Base-by-base conservation (phyloP, 306 rosid species). In the Chamaecrista fasciculata region DNA sequence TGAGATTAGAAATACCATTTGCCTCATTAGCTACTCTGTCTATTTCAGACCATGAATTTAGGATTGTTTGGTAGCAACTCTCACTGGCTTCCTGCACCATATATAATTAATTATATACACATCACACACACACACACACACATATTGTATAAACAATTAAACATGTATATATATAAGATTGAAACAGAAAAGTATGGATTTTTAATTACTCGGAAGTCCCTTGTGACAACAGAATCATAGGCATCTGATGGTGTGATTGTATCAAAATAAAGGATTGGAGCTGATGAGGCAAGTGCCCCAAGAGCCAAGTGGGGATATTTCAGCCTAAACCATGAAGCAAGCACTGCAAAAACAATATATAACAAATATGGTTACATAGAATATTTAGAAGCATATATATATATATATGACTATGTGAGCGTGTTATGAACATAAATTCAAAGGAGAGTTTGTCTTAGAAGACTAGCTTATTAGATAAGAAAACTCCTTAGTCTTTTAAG, bases 201-300 rank as follows among this genome's bases (percentile, higher is more conserved):
- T 2, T n/a, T n/a, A n/a, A n/a, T 70, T 78, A 87, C 90, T 69
- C 31, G 55, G 56, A 71, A 88, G 33, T 80, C 82, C 53, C 70
- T 81, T 50, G 87, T 69, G 3, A 77, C 84, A 25, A 83, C 4
- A 29, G 75, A 81, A 12, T 69, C 81, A 49, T 77, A 88, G 59
- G 87, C 89, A 0, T 37, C 74, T 47, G 62, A 37, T 11, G 89
- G 91, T 14, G 81, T 69, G 18, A 80, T 36, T 36, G 56, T 78
- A 36, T 76, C 69, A 37, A 87, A 81, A 68, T 82, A 87, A 37
- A 87, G 87, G 62, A 87, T 76, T 1, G 89, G 89, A 5, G 92
- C 92, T 28, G 87, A 87, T 40, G 89, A 82, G 53, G 92, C 89
- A 11, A 87, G 68, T 26, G 92, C 89, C 21, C 89, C 85, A 11